Conservation (phyloP, 768 basidiomycete species). For the Russula olivacea region DNA sequence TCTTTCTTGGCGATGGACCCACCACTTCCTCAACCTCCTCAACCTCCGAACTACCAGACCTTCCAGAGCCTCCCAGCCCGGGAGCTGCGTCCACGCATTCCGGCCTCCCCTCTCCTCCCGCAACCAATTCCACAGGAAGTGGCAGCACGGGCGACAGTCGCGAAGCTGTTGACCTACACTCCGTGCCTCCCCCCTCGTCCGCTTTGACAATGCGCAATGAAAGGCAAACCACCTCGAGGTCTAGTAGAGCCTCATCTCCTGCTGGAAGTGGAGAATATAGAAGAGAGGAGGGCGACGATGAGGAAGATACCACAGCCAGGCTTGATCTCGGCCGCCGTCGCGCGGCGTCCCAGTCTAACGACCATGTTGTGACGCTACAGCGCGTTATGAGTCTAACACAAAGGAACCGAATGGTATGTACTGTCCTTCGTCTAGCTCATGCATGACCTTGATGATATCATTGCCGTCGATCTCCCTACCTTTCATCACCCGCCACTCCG, state of each 20-base stretch:
- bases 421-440: slow-evolving; percentile 16
- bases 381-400: slow-evolving; percentile 65
- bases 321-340: slow-evolving; percentile 32
- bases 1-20: slow-evolving; percentile 43
- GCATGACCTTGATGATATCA: neutral
- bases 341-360: slow-evolving; percentile 36
- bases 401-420: slow-evolving; percentile 64
- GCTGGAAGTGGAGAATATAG: slow-evolving; percentile 46
- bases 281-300: slow-evolving; percentile 44
- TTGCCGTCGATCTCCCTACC: neutral
- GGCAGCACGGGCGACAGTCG: slow-evolving; percentile 36
- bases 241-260: slow-evolving; percentile 21
- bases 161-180: slow-evolving; percentile 37
- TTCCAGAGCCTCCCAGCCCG: slow-evolving; percentile 69
- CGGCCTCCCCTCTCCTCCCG: slow-evolving; percentile 77
- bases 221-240: slow-evolving; percentile 29
- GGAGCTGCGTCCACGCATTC: slow-evolving; percentile 47
- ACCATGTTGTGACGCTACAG: slow-evolving; percentile 55
- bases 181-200: slow-evolving; percentile 29
- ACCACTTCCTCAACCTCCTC: slow-evolving; percentile 35
- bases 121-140: slow-evolving; percentile 80
- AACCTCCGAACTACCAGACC: slow-evolving; percentile 31
- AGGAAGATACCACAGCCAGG: slow-evolving; percentile 60
- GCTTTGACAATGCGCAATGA: slow-evolving; percentile 39
- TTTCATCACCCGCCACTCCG: neutral